Percentiles rank a stretch among this genome's conserved stretches.
phyloP scores from a whole-genome alignment of 768 basidiomycete genomes.

The Pluteus cervinus region DNA sequence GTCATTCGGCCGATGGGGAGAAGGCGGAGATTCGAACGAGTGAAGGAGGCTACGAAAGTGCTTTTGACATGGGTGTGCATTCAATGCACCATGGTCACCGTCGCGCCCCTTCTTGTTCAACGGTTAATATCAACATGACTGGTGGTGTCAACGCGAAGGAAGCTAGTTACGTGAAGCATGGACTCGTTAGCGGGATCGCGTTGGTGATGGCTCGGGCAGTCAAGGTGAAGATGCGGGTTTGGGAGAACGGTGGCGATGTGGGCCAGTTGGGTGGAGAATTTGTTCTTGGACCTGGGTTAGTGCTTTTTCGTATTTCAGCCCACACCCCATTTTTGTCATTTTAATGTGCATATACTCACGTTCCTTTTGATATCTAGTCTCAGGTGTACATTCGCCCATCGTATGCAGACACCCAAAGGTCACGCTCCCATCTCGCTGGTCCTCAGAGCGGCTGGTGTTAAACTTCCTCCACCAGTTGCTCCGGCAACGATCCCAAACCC shows the following conservation, averaged over 20 bases:
- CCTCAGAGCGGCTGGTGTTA: conserved; percentile 48
- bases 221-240: conserved; percentile 72
- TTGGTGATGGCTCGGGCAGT: conserved; percentile 68
- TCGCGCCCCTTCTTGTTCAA: too few relatives aligned
- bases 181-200: conserved; percentile 61
- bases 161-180: conserved; percentile 72
- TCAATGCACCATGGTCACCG: too few relatives aligned
- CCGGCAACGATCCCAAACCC: neutral
- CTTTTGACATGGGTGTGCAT: too few relatives aligned
- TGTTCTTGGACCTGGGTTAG: conserved; percentile 41
- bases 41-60: neutral
- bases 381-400: conserved; percentile 69
- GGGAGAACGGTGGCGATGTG: conserved; percentile 74
- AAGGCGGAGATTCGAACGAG: neutral
- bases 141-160: too few relatives aligned
- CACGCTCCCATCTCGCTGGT: conserved; percentile 73
- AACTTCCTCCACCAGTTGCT: conserved; percentile 6
- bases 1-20: too few relatives aligned
- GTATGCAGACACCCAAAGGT: conserved; percentile 72
- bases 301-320: neutral
- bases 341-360: conserved; percentile 2
- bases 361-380: conserved; percentile 33
- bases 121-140: conserved; percentile 8
- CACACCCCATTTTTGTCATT: neutral
- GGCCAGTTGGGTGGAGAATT: conserved; percentile 90